Evolutionary conservation across 2,329 filamentous ascomycete genomes (phyloP).

Genomic region (Microsporum canis): DNA sequence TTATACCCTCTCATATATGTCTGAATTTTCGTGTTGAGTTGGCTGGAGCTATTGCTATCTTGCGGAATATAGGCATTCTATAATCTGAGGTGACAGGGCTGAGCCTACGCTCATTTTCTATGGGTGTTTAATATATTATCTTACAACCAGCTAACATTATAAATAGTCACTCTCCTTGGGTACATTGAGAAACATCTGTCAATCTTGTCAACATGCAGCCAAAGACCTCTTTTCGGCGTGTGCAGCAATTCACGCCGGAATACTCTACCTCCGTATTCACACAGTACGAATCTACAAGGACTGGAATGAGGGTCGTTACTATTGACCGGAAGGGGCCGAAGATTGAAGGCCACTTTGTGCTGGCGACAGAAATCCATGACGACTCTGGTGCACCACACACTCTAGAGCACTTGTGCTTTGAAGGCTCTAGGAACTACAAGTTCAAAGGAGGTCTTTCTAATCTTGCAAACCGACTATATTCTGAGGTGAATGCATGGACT

Average conservation of each 20-base stretch:
- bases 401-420: conserved; percentile 71
- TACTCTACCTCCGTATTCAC: conserved; percentile 83
- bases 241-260: conserved; percentile 77
- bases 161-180: not conserved
- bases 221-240: conserved; percentile 56
- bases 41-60: not conserved
- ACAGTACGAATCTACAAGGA: conserved; percentile 90
- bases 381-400: conserved; percentile 88
- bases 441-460: conserved; percentile 96
- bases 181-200: not conserved
- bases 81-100: not conserved
- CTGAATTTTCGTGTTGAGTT: not conserved
- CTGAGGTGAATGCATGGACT: conserved; percentile 92
- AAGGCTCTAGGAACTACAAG: conserved; percentile 84
- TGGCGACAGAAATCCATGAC: conserved; percentile 95
- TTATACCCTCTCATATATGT: not conserved
- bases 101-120: not conserved
- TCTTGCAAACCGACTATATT: conserved; percentile 85
- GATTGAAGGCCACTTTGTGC: conserved; percentile 82
- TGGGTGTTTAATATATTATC: not conserved
- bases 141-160: not conserved
- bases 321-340: conserved; percentile 92
- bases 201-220: not conserved
- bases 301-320: conserved; percentile 87
- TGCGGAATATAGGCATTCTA: not conserved